A percentile compares a stretch with the other conserved stretches of the same genome.
Conservation (phyloP, 23 red algal species). For the Gracilaria vermiculophylla region DNA sequence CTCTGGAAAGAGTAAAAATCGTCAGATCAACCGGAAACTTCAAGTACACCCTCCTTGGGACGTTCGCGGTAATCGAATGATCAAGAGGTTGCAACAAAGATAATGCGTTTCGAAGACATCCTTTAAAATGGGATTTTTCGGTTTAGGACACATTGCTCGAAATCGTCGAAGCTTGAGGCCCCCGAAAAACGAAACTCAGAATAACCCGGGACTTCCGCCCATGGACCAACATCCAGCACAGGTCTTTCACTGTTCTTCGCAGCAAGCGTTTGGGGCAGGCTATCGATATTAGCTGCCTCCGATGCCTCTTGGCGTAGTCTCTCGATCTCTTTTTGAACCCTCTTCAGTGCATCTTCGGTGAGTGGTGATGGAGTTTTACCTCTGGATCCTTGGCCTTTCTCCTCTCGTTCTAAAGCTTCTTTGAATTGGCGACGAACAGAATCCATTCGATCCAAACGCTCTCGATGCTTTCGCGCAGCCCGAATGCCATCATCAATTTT, state of each 20-base stretch:
- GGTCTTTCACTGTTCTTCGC: background rate
- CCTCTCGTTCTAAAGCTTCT: slow-evolving; percentile 17
- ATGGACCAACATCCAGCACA: background rate
- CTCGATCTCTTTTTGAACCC: slow-evolving; percentile 63
- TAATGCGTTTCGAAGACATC: background rate
- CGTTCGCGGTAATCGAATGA: no score
- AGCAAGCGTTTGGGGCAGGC: background rate
- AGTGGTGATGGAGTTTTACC: background rate
- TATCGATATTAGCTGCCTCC: background rate
- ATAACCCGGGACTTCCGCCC: slow-evolving; percentile 31
- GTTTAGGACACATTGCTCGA: slow-evolving; percentile 22
- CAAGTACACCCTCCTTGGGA: no score
- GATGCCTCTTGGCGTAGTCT: slow-evolving; percentile 33
- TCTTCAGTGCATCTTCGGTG: slow-evolving; percentile 14
- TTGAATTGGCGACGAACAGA: slow-evolving; percentile 14
- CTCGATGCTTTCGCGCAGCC: background rate
- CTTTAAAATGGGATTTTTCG: slow-evolving; percentile 32
- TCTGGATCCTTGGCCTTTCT: background rate
- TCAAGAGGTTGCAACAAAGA: no score
- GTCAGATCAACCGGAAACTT: no score
- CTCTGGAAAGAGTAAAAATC: no score
- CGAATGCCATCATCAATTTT: slow-evolving; percentile 71
- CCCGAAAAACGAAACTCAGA: background rate
- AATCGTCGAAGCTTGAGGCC: slow-evolving; percentile 11
- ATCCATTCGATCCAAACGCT: slow-evolving; percentile 43